A percentile compares a stretch with the other conserved stretches of the same genome.
These are phyloP conservation scores for Parathielavia hyrcaniae DNA, from an alignment of 495 filamentous ascomycete species.

Conservation along the genomic window DNA sequence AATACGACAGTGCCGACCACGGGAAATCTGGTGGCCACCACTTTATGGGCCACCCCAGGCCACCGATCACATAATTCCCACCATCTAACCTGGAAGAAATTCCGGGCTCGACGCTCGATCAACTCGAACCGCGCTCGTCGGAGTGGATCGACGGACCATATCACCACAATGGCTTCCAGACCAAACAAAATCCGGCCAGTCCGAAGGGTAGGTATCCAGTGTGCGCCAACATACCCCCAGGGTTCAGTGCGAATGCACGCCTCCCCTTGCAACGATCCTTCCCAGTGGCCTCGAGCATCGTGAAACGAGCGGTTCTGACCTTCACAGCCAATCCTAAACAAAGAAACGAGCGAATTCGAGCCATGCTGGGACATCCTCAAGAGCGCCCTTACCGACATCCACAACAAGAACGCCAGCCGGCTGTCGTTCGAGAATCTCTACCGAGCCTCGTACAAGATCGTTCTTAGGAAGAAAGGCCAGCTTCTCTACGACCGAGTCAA, in stretches of 20 bases:
- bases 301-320: constrained; percentile 1
- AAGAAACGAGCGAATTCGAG: constrained; percentile 59
- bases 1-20: not conserved
- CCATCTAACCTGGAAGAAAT: not conserved
- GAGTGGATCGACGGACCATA: not conserved
- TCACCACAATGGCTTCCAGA: constrained; percentile 23
- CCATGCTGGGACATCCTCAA: constrained; percentile 68
- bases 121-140: not conserved
- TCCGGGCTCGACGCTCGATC: not conserved
- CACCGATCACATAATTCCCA: too few relatives aligned
- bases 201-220: constrained; percentile 18
- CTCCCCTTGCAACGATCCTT: not conserved
- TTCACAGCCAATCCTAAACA: constrained; percentile 27
- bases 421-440: constrained; percentile 96
- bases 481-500: constrained; percentile 76
- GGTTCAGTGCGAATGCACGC: too few relatives aligned
- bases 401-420: constrained; percentile 81
- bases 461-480: constrained; percentile 77
- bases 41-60: too few relatives aligned
- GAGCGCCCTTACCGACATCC: constrained; percentile 73
- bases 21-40: not conserved
- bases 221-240: not conserved
- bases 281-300: not conserved
- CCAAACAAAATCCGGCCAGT: constrained; percentile 26
- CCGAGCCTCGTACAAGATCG: constrained; percentile 93